A percentile compares a stretch with the other conserved stretches of the same genome.
Conservation (phyloP, 2,329 filamentous ascomycete species). For the Coniochaeta sp. region DNA sequence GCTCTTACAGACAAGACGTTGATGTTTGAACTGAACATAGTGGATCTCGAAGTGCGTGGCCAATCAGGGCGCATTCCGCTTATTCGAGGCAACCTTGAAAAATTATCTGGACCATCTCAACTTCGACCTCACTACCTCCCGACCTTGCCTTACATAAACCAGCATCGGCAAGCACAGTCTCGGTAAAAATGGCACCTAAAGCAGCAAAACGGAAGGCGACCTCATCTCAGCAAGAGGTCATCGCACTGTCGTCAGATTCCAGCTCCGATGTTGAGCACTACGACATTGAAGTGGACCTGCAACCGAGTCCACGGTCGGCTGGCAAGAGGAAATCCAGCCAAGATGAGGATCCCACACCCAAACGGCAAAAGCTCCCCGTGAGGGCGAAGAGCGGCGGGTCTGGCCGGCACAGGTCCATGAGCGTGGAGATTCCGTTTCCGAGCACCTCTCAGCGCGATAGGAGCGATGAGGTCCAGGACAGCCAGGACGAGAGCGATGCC, state of each 20-base stretch:
- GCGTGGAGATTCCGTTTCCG: slow-evolving; percentile 16
- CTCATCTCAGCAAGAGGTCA: slow-evolving; percentile 6
- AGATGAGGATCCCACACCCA: slow-evolving; percentile 1
- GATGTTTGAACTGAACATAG: not conserved
- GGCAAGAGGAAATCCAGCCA: not conserved
- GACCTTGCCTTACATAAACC: not conserved
- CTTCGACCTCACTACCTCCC: not conserved
- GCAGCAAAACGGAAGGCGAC: slow-evolving; percentile 4
- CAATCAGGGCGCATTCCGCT: not conserved
- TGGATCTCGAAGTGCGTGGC: not conserved
- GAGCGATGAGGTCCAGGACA: slow-evolving; percentile 4
- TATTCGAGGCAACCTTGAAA: not conserved
- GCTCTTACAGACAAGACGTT: not conserved
- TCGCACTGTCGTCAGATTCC: slow-evolving; percentile 13
- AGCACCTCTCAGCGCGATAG: slow-evolving; percentile 5
- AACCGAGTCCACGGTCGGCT: not conserved
- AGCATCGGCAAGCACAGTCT: not conserved
- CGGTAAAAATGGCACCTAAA: slow-evolving; percentile 6
- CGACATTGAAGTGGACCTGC: not conserved
- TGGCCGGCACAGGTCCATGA: slow-evolving; percentile 11
- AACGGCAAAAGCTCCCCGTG: slow-evolving; percentile 11
- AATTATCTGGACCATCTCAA: slow-evolving; percentile 1
- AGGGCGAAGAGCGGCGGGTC: slow-evolving; percentile 11
- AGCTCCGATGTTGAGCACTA: slow-evolving; percentile 6
- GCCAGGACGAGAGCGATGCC: slow-evolving; percentile 9